Conservation (phyloP, 225 moss, liverwort and hornwort genomes). For the Anthoceros angustus region DNA sequence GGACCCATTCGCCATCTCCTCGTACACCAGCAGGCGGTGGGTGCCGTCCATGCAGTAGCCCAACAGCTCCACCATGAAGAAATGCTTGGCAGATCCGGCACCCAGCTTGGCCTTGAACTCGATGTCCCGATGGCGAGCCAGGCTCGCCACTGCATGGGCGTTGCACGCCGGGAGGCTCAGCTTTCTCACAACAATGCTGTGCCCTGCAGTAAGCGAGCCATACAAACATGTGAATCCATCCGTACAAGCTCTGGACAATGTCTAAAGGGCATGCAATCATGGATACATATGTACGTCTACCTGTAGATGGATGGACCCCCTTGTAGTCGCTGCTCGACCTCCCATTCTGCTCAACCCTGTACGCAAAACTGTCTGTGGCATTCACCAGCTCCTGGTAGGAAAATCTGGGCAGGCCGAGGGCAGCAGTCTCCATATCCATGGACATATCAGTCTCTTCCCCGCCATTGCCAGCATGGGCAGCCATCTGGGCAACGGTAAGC, state of each 20-base stretch:
- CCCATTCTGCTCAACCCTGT: neutral
- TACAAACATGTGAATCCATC: neutral
- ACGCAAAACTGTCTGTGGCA: neutral
- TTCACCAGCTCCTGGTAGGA: neutral
- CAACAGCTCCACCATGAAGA: neutral
- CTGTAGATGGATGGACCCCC: neutral
- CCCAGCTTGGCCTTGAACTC: neutral
- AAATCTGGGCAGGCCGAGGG: neutral
- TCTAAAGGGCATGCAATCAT: neutral
- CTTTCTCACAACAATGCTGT: neutral
- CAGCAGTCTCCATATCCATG: neutral
- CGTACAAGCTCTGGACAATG: neutral
- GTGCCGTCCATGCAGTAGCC: neutral
- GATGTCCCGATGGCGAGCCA: no score
- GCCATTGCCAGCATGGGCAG: no score
- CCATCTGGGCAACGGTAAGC: no score
- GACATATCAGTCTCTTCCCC: no score
- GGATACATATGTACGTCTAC: neutral
- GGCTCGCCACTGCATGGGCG: no score
- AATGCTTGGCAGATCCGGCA: neutral
- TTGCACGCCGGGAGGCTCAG: neutral
- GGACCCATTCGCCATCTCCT: neutral
- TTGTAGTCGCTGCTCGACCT: neutral
- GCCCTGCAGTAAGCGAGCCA: neutral
- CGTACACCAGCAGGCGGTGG: neutral